These are phyloP conservation scores for Phytophthora hibernalis DNA, from an alignment of 352 stramenopile genomes.

Conservation along the genomic window DNA sequence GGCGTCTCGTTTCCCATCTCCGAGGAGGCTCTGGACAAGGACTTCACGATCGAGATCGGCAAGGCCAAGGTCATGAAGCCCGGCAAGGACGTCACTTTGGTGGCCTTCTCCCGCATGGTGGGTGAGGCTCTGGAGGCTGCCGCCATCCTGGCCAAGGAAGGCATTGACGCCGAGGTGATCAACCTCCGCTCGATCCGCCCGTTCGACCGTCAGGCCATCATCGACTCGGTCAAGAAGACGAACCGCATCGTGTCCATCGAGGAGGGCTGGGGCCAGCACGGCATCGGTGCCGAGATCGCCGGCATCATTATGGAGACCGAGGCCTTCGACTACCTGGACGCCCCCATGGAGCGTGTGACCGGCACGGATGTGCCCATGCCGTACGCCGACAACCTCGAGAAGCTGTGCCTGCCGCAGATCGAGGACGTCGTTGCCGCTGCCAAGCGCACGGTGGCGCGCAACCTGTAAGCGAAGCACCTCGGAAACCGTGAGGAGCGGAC, in stretches of 20 bases:
- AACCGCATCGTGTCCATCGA: constrained; percentile 97
- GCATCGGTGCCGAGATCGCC: constrained; percentile 97
- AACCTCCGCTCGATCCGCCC: constrained; percentile 95
- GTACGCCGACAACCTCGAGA: constrained; percentile 98
- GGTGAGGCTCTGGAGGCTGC: constrained; percentile 96
- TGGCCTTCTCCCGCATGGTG: constrained; percentile 98
- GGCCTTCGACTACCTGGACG: constrained; percentile 99
- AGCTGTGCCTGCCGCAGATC: constrained; percentile 94
- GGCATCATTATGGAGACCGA: constrained; percentile 98
- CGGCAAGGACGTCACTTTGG: constrained; percentile 98
- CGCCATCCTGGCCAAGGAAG: constrained; percentile 93
- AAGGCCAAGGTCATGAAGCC: constrained; percentile 99
- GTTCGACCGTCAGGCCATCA: constrained; percentile 97
- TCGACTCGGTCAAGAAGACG: constrained; percentile 99
- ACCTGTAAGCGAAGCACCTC: constrained; percentile 60
- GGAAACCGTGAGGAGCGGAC: constrained; percentile 13
- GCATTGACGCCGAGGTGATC: constrained; percentile 97
- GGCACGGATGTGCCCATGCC: constrained; percentile 99
- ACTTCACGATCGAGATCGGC: constrained; percentile 98
- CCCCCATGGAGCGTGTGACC: constrained; percentile 97
- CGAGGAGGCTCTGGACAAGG: constrained; percentile 96
- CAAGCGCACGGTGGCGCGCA: constrained; percentile 87
- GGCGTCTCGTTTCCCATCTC: constrained; percentile 97
- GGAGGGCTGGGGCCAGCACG: constrained; percentile 97
- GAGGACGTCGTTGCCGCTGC: constrained; percentile 94